Evolutionary conservation across 208 protist species (phyloP), one percentile per base, ranked within the genome.

Genomic region (Trypanosoma avium): DNA sequence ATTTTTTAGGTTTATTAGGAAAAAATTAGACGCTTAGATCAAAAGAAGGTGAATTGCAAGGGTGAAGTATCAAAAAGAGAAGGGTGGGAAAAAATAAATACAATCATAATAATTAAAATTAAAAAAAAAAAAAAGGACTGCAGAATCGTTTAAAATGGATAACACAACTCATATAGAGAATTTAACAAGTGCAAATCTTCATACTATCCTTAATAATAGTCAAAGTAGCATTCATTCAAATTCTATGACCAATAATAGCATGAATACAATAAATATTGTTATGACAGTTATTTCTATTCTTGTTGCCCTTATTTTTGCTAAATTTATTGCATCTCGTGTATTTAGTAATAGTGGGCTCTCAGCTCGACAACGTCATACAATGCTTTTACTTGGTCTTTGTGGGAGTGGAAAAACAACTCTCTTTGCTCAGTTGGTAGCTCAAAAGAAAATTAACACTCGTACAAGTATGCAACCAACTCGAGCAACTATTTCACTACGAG

Each of bases 341-440:
- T 22, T 75, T 36, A 26, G 36, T 12, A 43, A 5, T 27, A 24
- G 29, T 3, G 29, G 29, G 9, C 38, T 43, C 4, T 45, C 49
- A 12, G 57, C 61, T 4, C 75, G 78, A 4, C 64, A 60, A 27
- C 66, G 71, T 36, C 47, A 62, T 59, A 45, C 62, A 17, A 61
- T 72, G 19, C 52, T 92, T 57, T 59, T 96, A 24, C 48, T 92
- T 33, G 90, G 90, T 49, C 70, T 92, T 3, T 73, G 75, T 19
- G 65, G 63, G 32, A 86, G 81, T 27, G 90, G 90, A 19, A 96
- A 96, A 73, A 96, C 86, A 22, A 66, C 82, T 13, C 66, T 96
- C 21, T 90, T 93, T 68, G 65, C 71, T 21, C 82, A 88, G 56
- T 66, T 96, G 0, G 67, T 79, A 21, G 63, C 63, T 13, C 52